phyloP scores from a whole-genome alignment of 1,139 yeast species.

The Yamadazyma aaseri region DNA sequence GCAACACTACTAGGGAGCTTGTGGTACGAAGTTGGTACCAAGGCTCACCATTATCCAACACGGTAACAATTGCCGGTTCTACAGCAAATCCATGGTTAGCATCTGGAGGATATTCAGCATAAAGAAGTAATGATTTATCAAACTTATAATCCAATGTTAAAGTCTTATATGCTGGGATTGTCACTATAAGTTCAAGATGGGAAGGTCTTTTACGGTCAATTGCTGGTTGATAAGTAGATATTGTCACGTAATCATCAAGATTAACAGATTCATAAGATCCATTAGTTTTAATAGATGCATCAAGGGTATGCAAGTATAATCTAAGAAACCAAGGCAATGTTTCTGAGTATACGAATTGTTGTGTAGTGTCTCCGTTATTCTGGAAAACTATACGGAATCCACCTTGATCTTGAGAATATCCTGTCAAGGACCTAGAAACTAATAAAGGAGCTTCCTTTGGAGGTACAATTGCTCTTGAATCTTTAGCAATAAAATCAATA shows the following conservation, averaged over 20 bases:
- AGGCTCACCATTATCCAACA: conserved; percentile 27
- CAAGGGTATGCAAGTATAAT: conserved; percentile 70
- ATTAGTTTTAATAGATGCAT: conserved; percentile 18
- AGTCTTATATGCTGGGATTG: conserved; percentile 62
- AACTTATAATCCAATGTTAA: conserved; percentile 72
- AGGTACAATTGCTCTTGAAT: conserved; percentile 34
- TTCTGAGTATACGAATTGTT: conserved; percentile 67
- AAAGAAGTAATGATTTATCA: conserved; percentile 80
- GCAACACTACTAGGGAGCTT: conserved; percentile 77
- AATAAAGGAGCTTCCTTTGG: conserved; percentile 58
- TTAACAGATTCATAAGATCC: conserved; percentile 21
- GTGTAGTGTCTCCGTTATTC: conserved; percentile 47
- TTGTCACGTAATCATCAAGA: conserved; percentile 32
- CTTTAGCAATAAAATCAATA: conserved; percentile 22
- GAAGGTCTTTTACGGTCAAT: conserved; percentile 79
- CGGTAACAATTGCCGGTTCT: conserved; percentile 80
- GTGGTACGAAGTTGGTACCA: conserved; percentile 76
- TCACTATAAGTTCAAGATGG: conserved; percentile 68
- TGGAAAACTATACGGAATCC: conserved; percentile 77
- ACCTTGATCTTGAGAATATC: conserved; percentile 88
- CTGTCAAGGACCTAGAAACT: conserved; percentile 85
- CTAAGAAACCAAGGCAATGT: conserved; percentile 94
- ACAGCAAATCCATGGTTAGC: conserved; percentile 97
- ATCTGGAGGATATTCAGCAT: conserved; percentile 97
- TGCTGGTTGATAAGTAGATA: conserved; percentile 71